Conservation (phyloP, 208 protist species). For the Trypanosomatidae sp. region DNA sequence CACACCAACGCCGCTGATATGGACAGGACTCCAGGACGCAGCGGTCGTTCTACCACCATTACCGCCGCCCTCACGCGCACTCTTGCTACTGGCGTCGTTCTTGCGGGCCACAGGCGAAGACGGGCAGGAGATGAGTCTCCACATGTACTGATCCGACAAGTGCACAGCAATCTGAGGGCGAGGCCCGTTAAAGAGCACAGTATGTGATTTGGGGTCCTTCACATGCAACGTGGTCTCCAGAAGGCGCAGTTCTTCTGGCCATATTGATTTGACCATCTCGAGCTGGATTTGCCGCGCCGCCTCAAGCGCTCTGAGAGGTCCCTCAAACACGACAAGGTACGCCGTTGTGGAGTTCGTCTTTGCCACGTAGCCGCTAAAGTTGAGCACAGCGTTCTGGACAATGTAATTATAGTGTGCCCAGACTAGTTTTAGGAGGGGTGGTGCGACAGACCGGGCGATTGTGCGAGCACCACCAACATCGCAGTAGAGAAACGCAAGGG, state of each 20-base stretch:
- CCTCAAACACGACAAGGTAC: conserved; percentile 67
- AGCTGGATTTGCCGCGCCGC: conserved; percentile 64
- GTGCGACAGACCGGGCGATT: conserved; percentile 22
- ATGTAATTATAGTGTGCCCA: conserved; percentile 75
- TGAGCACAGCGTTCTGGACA: conserved; percentile 45
- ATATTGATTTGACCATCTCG: conserved; percentile 39
- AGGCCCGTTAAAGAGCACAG: conserved; percentile 71
- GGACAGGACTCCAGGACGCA: conserved; percentile 8
- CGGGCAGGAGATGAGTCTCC: conserved; percentile 7
- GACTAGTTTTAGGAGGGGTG: conserved; percentile 37
- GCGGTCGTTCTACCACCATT: conserved; percentile 2
- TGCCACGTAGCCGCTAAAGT: conserved; percentile 53
- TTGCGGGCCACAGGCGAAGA: not conserved
- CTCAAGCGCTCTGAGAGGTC: conserved; percentile 50
- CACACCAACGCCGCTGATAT: conserved; percentile 62
- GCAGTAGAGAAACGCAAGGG: conserved; percentile 64
- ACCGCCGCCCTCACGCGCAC: not conserved
- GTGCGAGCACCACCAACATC: conserved; percentile 28
- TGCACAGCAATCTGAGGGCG: conserved; percentile 67
- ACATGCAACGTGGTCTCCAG: conserved; percentile 66
- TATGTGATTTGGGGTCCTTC: conserved; percentile 40
- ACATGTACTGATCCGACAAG: conserved; percentile 31
- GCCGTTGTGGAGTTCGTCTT: conserved; percentile 57
- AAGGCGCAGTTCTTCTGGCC: conserved; percentile 56
- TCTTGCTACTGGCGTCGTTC: not conserved